Evolutionary conservation across 768 basidiomycete species (phyloP), one percentile per base, ranked within the genome.

Genomic region (Mycena epipterygia): DNA sequence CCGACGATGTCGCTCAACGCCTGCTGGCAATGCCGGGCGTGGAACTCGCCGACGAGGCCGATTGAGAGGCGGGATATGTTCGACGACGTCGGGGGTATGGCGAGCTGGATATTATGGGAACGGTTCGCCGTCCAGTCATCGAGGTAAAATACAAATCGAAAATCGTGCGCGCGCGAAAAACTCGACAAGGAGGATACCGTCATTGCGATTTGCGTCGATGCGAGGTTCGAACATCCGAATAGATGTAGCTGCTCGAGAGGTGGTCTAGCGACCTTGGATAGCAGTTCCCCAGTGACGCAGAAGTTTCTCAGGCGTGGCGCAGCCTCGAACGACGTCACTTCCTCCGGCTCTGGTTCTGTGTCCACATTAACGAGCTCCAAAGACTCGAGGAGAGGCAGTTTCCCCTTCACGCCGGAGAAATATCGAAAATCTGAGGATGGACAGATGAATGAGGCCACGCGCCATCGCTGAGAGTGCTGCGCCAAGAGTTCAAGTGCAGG

Each of bases 391-490:
- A 13, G n/a, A 5, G 46, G 35, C 5, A 64, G 52, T 19, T n/a
- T n/a, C n/a, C n/a, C n/a, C n/a, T 19, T 44, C 14, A 9, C 21
- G 29, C 6, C 13, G 9, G 7, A 23, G 39, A 44, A 3, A 55
- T 9, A 23, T 11, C 23, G 39, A n/a, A 64, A 12, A 30, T 51
- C 25, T 4, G 48, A 27, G 23, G 51, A 62, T 9, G 23, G 19
- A n/a, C 61, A 62, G 0, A 16, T 16, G 48, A 62, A 52, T 37
- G n/a, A 3, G 8, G 19, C 48, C 3, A 1, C 21, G 16, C 14
- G 30, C 61, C 61, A 62, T n/a, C 61, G 61, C 11, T 16, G 23
- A 3, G 46, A 62, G n/a, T 62, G 46, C 27, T 29, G 49, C 11
- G 37, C 25, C 4, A 62, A 4, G 19, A 62, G 49, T 23, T 29